Conservation (phyloP, 2,329 filamentous ascomycete species). For the Talaromyces funiculosus region DNA sequence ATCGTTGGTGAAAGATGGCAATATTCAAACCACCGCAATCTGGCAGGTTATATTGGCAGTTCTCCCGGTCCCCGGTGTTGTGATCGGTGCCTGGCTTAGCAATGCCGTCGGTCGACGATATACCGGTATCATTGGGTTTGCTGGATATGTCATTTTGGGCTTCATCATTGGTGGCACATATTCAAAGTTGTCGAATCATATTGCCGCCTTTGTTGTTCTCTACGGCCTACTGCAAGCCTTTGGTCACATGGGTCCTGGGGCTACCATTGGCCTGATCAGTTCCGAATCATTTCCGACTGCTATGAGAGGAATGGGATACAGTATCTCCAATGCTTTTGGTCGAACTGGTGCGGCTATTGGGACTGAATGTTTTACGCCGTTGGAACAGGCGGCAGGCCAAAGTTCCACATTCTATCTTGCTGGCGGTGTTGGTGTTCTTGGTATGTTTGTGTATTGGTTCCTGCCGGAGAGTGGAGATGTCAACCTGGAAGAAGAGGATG, state of each 20-base stretch:
- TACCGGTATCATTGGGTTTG: conserved; percentile 29
- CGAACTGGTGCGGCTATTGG: conserved; percentile 31
- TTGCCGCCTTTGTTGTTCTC: conserved; percentile 31
- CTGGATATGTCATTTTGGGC: conserved; percentile 23
- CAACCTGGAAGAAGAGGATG: conserved; percentile 26
- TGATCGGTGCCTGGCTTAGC: conserved; percentile 29
- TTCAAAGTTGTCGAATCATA: conserved; percentile 21
- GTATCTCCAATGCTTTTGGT: conserved; percentile 30
- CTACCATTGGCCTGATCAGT: conserved; percentile 29
- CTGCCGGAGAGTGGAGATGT: conserved; percentile 27
- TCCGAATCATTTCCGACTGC: conserved; percentile 30
- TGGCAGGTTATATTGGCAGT: conserved; percentile 32
- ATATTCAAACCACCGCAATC: conserved; percentile 29
- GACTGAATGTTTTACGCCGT: conserved; percentile 30
- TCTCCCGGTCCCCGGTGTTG: conserved; percentile 30
- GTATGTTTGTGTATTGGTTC: conserved; percentile 26
- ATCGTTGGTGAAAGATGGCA: conserved; percentile 26
- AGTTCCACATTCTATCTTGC: conserved; percentile 30
- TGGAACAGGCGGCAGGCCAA: conserved; percentile 25
- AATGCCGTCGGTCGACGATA: conserved; percentile 28
- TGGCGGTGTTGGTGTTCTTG: conserved; percentile 25
- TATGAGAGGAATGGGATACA: conserved; percentile 29
- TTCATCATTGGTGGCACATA: conserved; percentile 31
- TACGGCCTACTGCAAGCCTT: conserved; percentile 30
- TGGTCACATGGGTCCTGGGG: conserved; percentile 32